phyloP scores from a whole-genome alignment of 2,329 filamentous ascomycete genomes.

The Raffaelea deltoideospora region DNA sequence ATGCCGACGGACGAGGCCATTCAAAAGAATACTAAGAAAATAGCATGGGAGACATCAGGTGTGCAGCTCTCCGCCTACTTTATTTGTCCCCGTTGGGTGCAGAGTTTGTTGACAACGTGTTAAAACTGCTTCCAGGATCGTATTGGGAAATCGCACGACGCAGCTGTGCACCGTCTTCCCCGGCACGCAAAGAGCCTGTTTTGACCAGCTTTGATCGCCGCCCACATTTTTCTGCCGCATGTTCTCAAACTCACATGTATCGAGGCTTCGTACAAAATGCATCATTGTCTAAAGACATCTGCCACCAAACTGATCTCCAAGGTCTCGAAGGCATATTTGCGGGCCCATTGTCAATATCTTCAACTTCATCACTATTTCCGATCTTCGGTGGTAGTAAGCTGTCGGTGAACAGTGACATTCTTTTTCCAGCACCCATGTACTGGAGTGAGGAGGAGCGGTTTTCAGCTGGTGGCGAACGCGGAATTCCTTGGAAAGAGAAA shows the following conservation, averaged over 20 bases:
- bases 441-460: conserved; percentile 49
- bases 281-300: conserved; percentile 44
- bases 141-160: conserved; percentile 44
- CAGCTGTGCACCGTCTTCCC: conserved; percentile 47
- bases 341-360: conserved; percentile 38
- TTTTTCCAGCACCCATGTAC: conserved; percentile 56
- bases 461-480: conserved; percentile 37
- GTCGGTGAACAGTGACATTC: conserved; percentile 53
- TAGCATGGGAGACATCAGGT: conserved; percentile 39
- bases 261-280: conserved; percentile 48
- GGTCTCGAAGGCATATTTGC: conserved; percentile 51
- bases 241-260: conserved; percentile 32
- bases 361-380: conserved; percentile 44
- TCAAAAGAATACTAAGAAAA: too few relatives aligned
- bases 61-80: conserved; percentile 11
- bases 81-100: neutral
- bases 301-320: conserved; percentile 49
- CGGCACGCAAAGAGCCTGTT: conserved; percentile 28
- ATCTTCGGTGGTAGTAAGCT: conserved; percentile 57
- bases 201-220: conserved; percentile 27
- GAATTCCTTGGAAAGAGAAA: conserved; percentile 44
- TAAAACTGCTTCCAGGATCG: conserved; percentile 26
- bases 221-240: conserved; percentile 28
- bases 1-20: too few relatives aligned
- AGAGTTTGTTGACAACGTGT: neutral